Base-by-base conservation (phyloP, 2,329 filamentous ascomycete species). In the Microascus cirrosus region DNA sequence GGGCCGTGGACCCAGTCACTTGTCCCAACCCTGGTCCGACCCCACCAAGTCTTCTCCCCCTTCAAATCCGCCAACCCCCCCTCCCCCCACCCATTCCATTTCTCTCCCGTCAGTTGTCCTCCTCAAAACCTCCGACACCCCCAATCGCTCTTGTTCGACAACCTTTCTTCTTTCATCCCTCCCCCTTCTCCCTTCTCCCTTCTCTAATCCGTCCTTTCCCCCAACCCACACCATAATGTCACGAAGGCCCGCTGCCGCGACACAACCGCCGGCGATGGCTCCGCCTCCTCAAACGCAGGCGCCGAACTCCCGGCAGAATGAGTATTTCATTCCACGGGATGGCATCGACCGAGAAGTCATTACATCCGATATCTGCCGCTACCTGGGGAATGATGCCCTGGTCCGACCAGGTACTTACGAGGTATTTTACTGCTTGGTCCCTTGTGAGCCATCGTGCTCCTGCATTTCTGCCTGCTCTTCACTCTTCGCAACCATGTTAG, bases 281-380 rank as follows among this genome's bases (percentile, higher is more conserved):
- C 69, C 51, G 28, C 51, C 51, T 53, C 3, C 75, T 58, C 74
- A 59, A 68, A 70, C 56, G 42, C 39, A 59, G 68, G 70, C 56
- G 42, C 39, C 56, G 18, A 58, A 58, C 39, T 24, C 56, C 62
- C 79, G 81, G 60, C 82, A 87, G 70, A 89, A 89, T 72, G 86
- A 90, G 73, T 91, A 90, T 70, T 91, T 91, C 71, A 84, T 91
- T 58, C 85, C 86, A 53, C 83, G 86, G 66, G 86, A 90, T 71
- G 87, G 88, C 68, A 92, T 92, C 71, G 87, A 89, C 70, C 84
- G 87, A 65, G 87, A 92, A 72, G 88, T 92, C 66, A 90, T 92
- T 72, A 89, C 89, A 62, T 85, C 87, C 69, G 88, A 92, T 70
- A 90, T 92, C 63, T 91, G 88, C 76, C 86, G 87, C 68, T 92